These are phyloP conservation scores for Boletus reticuloceps DNA, from an alignment of 768 basidiomycete species.

Conservation along the genomic window DNA sequence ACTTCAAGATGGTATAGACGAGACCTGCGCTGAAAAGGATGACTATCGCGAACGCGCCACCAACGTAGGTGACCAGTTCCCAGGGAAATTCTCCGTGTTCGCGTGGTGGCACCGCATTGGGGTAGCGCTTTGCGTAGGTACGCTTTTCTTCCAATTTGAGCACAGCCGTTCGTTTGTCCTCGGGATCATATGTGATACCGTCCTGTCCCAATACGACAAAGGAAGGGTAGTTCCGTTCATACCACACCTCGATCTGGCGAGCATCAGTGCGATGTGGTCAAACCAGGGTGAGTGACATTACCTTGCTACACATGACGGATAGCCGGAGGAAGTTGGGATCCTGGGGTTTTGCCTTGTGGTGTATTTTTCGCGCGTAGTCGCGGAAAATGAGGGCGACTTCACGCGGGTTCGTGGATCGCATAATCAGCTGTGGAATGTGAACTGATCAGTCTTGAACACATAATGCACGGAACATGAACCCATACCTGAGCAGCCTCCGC, in stretches of 20 bases:
- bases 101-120: conserved; percentile 3
- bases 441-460: not conserved
- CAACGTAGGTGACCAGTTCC: conserved; percentile 32
- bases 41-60: conserved; percentile 26
- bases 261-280: conserved; percentile 1
- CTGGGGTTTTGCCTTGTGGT: conserved; percentile 69
- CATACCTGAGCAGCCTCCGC: conserved; percentile 81
- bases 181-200: conserved; percentile 39
- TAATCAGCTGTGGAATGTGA: conserved; percentile 64
- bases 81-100: conserved; percentile 21
- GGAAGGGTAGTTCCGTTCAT: conserved; percentile 89
- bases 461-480: conserved; percentile 2
- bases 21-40: conserved; percentile 22
- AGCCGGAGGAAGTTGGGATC: conserved; percentile 88
- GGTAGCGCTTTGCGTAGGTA: conserved; percentile 30
- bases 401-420: conserved; percentile 86
- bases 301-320: conserved; percentile 82
- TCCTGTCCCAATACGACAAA: conserved; percentile 51
- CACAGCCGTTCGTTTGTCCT: conserved; percentile 58
- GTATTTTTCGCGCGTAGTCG: conserved; percentile 77
- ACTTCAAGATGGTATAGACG: conserved; percentile 24
- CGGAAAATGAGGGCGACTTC: conserved; percentile 90
- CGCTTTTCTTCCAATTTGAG: conserved; percentile 44
- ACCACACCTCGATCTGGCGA: conserved; percentile 86
- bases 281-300: conserved; percentile 28